These are phyloP conservation scores for Epichloe elymi DNA, from an alignment of 2,329 filamentous ascomycete genomes.

Conservation along the genomic window DNA sequence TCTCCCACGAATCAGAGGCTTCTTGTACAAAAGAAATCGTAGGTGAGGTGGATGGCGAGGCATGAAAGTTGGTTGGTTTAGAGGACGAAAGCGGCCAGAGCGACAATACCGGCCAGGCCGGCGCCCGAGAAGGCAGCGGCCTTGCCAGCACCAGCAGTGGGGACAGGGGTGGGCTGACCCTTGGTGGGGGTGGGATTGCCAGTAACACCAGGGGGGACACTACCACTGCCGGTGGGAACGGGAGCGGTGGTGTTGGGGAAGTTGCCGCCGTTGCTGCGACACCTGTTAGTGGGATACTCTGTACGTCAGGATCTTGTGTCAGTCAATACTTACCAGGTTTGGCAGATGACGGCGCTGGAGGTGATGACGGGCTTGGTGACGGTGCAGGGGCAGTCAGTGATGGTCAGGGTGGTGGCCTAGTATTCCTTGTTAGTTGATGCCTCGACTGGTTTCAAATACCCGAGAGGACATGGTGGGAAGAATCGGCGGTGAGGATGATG, in stretches of 20 bases:
- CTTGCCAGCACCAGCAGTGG: slow-evolving; percentile 44
- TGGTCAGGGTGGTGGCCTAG: slow-evolving; percentile 54
- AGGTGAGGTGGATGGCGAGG: slow-evolving; percentile 24
- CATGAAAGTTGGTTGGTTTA: slow-evolving; percentile 32
- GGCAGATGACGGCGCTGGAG: slow-evolving; percentile 38
- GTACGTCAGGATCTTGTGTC: no score
- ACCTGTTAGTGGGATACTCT: slow-evolving; percentile 9
- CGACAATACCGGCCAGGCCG: slow-evolving; percentile 46
- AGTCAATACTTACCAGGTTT: slow-evolving; percentile 32
- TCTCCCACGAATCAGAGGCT: slow-evolving; percentile 23
- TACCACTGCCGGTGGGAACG: slow-evolving; percentile 7
- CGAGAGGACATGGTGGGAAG: neutral
- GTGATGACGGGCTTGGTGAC: slow-evolving; percentile 44
- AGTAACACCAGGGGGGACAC: neutral
- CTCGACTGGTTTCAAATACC: neutral
- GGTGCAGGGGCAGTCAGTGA: slow-evolving; percentile 62
- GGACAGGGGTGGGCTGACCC: slow-evolving; percentile 23
- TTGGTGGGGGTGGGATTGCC: slow-evolving; percentile 17
- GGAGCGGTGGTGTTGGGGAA: slow-evolving; percentile 20
- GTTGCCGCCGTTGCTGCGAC: neutral
- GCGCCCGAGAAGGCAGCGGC: slow-evolving; percentile 42
- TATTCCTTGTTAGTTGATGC: neutral
- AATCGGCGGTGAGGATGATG: neutral
- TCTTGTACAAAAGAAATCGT: slow-evolving; percentile 27
- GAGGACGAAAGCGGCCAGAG: slow-evolving; percentile 44